Conservation (phyloP, 192 early-diverging fungal genomes). For the Dissophora globulifera region DNA sequence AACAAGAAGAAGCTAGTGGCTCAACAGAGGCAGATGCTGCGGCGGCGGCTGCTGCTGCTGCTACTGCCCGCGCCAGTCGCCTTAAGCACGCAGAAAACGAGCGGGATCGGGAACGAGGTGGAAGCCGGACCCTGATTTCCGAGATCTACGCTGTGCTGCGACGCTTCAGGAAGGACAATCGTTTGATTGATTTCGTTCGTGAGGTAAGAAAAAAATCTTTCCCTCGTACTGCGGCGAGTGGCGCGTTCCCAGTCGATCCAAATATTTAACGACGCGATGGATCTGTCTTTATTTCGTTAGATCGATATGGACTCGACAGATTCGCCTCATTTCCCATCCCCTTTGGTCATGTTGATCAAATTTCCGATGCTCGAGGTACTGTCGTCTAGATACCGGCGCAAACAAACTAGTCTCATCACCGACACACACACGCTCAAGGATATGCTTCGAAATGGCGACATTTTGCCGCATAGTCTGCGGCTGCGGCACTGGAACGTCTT, state of each 20-base stretch:
- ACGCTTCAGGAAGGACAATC: slow-evolving; percentile 56
- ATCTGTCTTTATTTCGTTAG: slow-evolving; percentile 25
- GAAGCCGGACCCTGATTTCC: slow-evolving; percentile 32
- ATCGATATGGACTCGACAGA: slow-evolving; percentile 62
- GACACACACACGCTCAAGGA: slow-evolving; percentile 58
- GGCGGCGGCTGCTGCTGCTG: background rate
- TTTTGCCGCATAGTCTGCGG: slow-evolving; percentile 36
- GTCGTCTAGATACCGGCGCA: slow-evolving; percentile 50
- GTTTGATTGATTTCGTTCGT: slow-evolving; percentile 46
- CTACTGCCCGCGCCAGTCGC: background rate
- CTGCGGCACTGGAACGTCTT: slow-evolving; percentile 53
- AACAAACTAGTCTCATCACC: slow-evolving; percentile 52
- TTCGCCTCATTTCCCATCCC: slow-evolving; percentile 54
- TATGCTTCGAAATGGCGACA: slow-evolving; percentile 42
- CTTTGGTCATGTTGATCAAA: slow-evolving; percentile 63
- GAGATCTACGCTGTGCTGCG: slow-evolving; percentile 62
- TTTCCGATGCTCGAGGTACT: slow-evolving; percentile 55
- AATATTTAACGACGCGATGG: too few relatives aligned
- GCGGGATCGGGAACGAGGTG: slow-evolving; percentile 44
- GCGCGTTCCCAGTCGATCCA: too few relatives aligned
- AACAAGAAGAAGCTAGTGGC: too few relatives aligned
- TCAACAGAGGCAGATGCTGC: background rate
- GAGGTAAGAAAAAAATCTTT: slow-evolving; percentile 32
- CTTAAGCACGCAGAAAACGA: slow-evolving; percentile 50
- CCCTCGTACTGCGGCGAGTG: too few relatives aligned